These are phyloP conservation scores for Leishmania major DNA, from an alignment of 208 protist genomes.

Conservation along the genomic window DNA sequence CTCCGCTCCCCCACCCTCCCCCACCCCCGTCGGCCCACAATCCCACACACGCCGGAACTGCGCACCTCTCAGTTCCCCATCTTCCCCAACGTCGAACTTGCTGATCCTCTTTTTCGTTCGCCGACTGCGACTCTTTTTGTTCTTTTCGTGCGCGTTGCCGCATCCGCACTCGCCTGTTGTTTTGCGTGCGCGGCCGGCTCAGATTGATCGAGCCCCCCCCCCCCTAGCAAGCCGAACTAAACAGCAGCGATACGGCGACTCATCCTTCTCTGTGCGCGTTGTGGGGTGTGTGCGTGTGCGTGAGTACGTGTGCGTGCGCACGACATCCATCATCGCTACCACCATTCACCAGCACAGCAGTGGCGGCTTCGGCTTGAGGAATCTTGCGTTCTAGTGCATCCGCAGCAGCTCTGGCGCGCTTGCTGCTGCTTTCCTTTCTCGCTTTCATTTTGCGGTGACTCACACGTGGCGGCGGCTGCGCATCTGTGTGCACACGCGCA, in stretches of 20 bases:
- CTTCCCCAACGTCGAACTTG: neutral
- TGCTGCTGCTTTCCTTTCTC: neutral
- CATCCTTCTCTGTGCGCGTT: neutral
- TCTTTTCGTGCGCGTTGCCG: neutral
- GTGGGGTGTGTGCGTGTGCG: neutral
- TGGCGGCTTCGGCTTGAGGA: neutral
- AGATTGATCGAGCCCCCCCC: neutral
- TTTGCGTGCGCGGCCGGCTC: neutral
- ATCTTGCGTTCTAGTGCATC: neutral
- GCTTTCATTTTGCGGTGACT: neutral
- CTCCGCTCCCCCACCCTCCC: neutral
- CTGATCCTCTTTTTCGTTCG: neutral
- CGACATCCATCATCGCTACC: neutral
- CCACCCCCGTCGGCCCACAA: neutral
- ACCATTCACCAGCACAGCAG: neutral
- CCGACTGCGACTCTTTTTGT: too few species aligned
- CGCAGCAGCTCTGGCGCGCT: neutral
- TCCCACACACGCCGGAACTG: neutral
- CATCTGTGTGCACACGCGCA: constrained; percentile 1
- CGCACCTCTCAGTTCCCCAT: neutral
- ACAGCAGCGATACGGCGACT: neutral
- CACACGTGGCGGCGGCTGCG: neutral
- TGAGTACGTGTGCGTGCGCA: neutral
- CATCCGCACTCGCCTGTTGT: neutral
- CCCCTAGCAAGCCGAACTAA: neutral